phyloP scores from a whole-genome alignment of 352 stramenopile species.

The Pythium periplocum region DNA sequence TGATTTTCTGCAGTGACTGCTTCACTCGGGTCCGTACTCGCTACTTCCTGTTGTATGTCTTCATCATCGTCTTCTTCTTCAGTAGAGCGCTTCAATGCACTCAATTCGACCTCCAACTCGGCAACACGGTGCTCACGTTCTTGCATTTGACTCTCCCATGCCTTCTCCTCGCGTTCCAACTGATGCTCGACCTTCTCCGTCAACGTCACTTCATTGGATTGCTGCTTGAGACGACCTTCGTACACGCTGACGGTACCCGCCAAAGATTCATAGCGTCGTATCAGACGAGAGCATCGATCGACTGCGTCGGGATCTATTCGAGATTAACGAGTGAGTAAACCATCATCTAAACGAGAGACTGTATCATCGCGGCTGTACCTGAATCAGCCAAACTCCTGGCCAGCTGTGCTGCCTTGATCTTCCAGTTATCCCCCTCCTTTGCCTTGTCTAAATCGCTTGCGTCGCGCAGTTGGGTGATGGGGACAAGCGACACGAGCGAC shows the following conservation, averaged over 20 bases:
- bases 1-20: slow-evolving; percentile 4
- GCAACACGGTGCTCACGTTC: slow-evolving; percentile 32
- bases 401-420: too few species aligned
- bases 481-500: slow-evolving; percentile 3
- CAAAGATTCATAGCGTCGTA: slow-evolving; percentile 29
- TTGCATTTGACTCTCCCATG: slow-evolving; percentile 59
- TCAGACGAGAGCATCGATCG: slow-evolving; percentile 13
- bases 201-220: slow-evolving; percentile 27
- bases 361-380: too few species aligned
- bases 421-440: not conserved
- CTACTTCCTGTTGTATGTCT: slow-evolving; percentile 19
- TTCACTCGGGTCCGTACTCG: slow-evolving; percentile 9
- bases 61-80: slow-evolving; percentile 11
- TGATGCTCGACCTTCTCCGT: slow-evolving; percentile 47
- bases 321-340: too few species aligned
- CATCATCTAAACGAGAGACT: too few species aligned
- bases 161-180: slow-evolving; percentile 39
- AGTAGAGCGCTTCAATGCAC: slow-evolving; percentile 18
- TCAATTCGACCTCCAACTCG: slow-evolving; percentile 41
- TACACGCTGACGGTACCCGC: slow-evolving; percentile 20
- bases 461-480: not conserved
- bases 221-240: slow-evolving; percentile 21
- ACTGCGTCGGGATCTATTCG: not conserved
- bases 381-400: too few species aligned
- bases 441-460: not conserved